A percentile compares a stretch with the other conserved stretches of the same genome.
phyloP scores from a whole-genome alignment of 805 yeast species.

The Cyberlindnera misumaiensis region DNA sequence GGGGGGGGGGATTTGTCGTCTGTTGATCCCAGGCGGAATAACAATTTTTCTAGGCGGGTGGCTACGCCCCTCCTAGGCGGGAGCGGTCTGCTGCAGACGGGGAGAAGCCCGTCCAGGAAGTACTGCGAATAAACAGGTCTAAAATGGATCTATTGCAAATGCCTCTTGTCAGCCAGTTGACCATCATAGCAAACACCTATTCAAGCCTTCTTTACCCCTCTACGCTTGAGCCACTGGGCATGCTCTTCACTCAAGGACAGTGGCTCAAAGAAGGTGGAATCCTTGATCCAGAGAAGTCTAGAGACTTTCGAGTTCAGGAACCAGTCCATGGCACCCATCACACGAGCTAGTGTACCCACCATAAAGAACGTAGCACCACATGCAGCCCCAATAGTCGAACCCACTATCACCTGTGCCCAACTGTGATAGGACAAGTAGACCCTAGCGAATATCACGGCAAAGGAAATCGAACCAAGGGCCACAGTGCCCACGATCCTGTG shows the following conservation, averaged over 20 bases:
- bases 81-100: too few species aligned
- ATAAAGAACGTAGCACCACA: conserved; percentile 55
- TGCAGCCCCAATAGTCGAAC: conserved; percentile 54
- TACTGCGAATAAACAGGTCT: background rate
- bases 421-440: conserved; percentile 78
- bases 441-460: conserved; percentile 58
- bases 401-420: conserved; percentile 64
- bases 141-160: background rate
- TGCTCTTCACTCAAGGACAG: conserved; percentile 42
- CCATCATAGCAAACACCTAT: background rate
- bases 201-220: conserved; percentile 1
- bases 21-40: too few species aligned
- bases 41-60: background rate
- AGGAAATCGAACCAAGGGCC: conserved; percentile 23
- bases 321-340: conserved; percentile 62
- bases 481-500: conserved; percentile 27
- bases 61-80: too few species aligned
- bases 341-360: conserved; percentile 48
- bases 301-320: conserved; percentile 52
- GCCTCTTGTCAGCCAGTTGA: background rate
- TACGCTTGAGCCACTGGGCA: conserved; percentile 26
- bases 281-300: conserved; percentile 48
- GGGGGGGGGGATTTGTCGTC: too few species aligned
- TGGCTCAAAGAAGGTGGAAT: conserved; percentile 46
- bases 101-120: too few species aligned